Evolutionary conservation across 176 grass and related monocot species (phyloP).

Genomic region (Hyparrhenia diplandra): DNA sequence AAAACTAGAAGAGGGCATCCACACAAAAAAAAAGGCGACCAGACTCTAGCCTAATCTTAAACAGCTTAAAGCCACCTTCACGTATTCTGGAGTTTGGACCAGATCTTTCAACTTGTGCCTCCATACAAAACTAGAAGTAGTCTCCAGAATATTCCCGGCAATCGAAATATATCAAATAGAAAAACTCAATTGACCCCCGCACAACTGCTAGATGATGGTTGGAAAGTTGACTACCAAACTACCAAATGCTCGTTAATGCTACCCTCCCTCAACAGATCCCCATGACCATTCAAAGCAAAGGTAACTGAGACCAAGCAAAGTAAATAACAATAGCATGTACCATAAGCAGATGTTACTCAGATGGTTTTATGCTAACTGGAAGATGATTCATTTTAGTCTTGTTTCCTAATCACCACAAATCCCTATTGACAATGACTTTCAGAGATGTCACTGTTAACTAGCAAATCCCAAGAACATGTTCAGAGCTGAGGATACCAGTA

Average conservation of each 20-base stretch:
- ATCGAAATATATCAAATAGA: constrained; percentile 7
- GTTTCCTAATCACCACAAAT: neutral
- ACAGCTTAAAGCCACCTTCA: neutral
- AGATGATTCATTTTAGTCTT: neutral
- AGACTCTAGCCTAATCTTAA: neutral
- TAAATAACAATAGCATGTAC: neutral
- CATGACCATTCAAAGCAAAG: neutral
- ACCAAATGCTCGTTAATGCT: neutral
- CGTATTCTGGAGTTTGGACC: neutral
- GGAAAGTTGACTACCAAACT: neutral
- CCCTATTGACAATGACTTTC: neutral
- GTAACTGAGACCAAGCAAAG: neutral
- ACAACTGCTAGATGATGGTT: neutral
- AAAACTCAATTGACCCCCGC: neutral
- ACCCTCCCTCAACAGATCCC: neutral
- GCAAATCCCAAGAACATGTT: neutral
- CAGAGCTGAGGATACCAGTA: neutral
- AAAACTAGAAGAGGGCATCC: neutral
- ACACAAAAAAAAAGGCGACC: neutral
- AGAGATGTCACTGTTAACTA: neutral
- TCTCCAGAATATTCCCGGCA: neutral
- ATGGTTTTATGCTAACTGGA: neutral
- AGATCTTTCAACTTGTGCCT: neutral
- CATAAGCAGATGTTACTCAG: neutral
- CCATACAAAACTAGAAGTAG: too few species aligned